phyloP scores from a whole-genome alignment of 2,329 filamentous ascomycete species.

The Pseudofabraea citricarpa region DNA sequence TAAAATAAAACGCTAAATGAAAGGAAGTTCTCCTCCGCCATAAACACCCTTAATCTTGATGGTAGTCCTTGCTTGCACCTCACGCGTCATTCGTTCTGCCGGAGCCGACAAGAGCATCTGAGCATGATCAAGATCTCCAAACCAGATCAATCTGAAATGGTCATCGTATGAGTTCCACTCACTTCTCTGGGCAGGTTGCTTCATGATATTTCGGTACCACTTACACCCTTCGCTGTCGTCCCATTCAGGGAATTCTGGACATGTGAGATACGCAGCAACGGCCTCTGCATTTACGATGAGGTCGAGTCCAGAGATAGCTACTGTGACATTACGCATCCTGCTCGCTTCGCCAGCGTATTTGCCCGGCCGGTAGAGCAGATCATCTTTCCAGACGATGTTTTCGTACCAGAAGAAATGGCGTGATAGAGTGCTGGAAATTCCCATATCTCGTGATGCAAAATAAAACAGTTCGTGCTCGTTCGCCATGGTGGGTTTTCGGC shows the following conservation, averaged over 20 bases:
- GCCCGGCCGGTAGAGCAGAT: slow-evolving; percentile 16
- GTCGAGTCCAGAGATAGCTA: slow-evolving; percentile 44
- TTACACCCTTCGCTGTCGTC: slow-evolving; percentile 18
- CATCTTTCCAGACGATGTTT: slow-evolving; percentile 53
- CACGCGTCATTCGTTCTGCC: neutral
- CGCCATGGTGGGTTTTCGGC: slow-evolving; percentile 33
- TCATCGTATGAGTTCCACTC: slow-evolving; percentile 1
- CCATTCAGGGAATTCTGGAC: slow-evolving; percentile 1
- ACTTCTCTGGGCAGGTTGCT: neutral
- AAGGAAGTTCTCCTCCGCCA: too few relatives aligned
- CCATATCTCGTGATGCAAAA: slow-evolving; percentile 50
- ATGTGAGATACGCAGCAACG: slow-evolving; percentile 42
- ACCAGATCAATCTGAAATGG: slow-evolving; percentile 43
- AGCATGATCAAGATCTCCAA: slow-evolving; percentile 46
- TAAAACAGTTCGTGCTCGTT: slow-evolving; percentile 53
- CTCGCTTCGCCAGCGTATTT: slow-evolving; percentile 20
- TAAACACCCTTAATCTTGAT: neutral
- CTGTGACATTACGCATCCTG: slow-evolving; percentile 33
- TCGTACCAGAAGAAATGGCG: slow-evolving; percentile 54
- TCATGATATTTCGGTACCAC: slow-evolving; percentile 8
- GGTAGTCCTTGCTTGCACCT: neutral
- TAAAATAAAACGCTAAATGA: too few relatives aligned
- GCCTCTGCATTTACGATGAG: slow-evolving; percentile 45
- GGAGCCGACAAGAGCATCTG: slow-evolving; percentile 28
- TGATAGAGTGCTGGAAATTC: slow-evolving; percentile 47